Evolutionary conservation across 2,329 filamentous ascomycete genomes (phyloP).

Genomic region (Helotiales sp.): DNA sequence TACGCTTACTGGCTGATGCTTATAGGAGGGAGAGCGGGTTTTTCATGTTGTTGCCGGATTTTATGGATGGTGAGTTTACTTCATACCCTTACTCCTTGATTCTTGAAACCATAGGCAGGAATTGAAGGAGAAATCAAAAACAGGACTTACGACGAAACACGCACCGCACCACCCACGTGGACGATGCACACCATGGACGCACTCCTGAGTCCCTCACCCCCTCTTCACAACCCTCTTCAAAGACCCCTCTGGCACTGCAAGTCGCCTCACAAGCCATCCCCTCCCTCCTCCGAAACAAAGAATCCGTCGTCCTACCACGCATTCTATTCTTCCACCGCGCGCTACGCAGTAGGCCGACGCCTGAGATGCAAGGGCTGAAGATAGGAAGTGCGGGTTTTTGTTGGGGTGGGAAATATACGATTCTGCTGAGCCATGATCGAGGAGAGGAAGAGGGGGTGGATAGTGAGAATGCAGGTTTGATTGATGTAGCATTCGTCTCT

Average conservation of each 20-base stretch:
- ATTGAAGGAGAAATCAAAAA: background rate
- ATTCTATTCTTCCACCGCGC: conserved; percentile 45
- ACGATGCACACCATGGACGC: conserved; percentile 8
- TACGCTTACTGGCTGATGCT: conserved; percentile 51
- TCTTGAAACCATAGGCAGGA: too few relatives aligned
- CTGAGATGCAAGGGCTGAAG: conserved; percentile 37
- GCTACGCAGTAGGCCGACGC: conserved; percentile 35
- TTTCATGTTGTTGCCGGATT: conserved; percentile 54
- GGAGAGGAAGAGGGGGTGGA: background rate
- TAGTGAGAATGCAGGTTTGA: conserved; percentile 38
- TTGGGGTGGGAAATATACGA: conserved; percentile 52
- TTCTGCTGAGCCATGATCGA: conserved; percentile 49
- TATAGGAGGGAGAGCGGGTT: conserved; percentile 50
- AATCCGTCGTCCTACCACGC: conserved; percentile 39
- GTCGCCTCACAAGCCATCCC: conserved; percentile 25
- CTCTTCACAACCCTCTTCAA: conserved; percentile 16
- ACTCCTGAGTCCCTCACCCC: conserved; percentile 4
- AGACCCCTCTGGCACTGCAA: conserved; percentile 48
- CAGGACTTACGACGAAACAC: background rate
- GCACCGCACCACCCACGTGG: background rate
- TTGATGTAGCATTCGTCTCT: conserved; percentile 56
- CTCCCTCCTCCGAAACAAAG: background rate
- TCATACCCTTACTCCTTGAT: background rate
- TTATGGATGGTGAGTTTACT: conserved; percentile 50
- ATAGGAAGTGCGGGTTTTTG: conserved; percentile 51